Evolutionary conservation across 495 filamentous ascomycete species (phyloP), one percentile per base, ranked within the genome.

Genomic region (Lasiosphaeria hispida): DNA sequence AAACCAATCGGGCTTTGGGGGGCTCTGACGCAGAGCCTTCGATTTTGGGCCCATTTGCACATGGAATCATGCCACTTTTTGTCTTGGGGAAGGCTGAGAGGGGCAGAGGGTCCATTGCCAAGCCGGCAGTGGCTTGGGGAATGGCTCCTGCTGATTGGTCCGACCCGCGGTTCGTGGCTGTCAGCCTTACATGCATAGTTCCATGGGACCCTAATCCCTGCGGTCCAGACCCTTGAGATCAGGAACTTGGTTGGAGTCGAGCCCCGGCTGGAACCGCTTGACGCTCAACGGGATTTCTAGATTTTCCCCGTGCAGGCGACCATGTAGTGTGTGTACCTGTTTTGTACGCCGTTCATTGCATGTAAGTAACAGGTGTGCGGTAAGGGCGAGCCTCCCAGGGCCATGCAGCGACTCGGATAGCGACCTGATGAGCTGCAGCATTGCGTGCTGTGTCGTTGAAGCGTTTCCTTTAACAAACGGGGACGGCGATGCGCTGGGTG

Each of bases 1-100:
- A 60, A 42, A 43, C 68, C 68, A 65, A 66, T 69, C 62, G 66
- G 58, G 64, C 55, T 58, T 53, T 33, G 49, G 53, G 57, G 58
- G 53, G 53, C 39, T 63, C 60, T 67, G 64, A 67, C 62, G 68
- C 66, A 69, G 60, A 58, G 23, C 47, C 53, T 56, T 60, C 18
- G 56, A 45, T 57, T 64, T 67, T 68, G 66, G 57, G 59, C 66
- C 66, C 61, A 69, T 69, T 71, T 63, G 59, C 19, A 37, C 55
- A 52, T 34, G 59, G 43, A 69, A 71, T 71, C 68, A 69, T 65
- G 62, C 68, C 66, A 71, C 68, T 71, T 71, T 71, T 67, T 59
- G 48, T 59, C 60, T 59, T 42, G 63, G 56, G 41, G 47, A 63
- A 68, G 57, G 61, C 64, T 63, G 47, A 30, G 45, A 38, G 55